These are phyloP conservation scores for Arthrobotrys megalospora DNA, from an alignment of 2,329 filamentous ascomycete genomes.

Conservation along the genomic window DNA sequence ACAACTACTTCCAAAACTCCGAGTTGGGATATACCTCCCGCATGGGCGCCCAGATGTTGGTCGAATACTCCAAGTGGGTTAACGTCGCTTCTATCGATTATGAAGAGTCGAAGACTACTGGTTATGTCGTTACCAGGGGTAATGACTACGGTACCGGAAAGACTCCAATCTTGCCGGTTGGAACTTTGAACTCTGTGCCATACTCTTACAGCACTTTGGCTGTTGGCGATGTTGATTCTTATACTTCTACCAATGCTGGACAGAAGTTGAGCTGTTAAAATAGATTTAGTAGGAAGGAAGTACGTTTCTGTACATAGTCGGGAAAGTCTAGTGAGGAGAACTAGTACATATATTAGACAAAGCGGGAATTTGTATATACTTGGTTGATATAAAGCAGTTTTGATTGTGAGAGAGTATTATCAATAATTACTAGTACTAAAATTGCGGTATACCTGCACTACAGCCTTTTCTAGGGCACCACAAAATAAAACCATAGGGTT, in stretches of 20 bases:
- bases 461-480: too few relatives aligned
- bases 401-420: too few relatives aligned
- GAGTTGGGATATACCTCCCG: constrained; percentile 74
- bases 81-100: constrained; percentile 50
- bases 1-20: constrained; percentile 70
- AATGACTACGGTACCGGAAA: constrained; percentile 70
- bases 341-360: too few relatives aligned
- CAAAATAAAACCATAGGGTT: too few relatives aligned
- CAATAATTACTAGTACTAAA: too few relatives aligned
- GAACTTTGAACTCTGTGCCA: constrained; percentile 71
- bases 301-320: constrained; percentile 4
- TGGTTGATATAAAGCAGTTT: too few relatives aligned
- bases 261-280: constrained; percentile 54
- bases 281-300: neutral
- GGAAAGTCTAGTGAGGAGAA: neutral
- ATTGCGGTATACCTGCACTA: too few relatives aligned
- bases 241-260: constrained; percentile 47
- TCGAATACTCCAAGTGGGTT: constrained; percentile 71
- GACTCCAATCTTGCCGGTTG: constrained; percentile 70
- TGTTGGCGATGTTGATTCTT: constrained; percentile 35
- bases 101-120: constrained; percentile 64
- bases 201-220: constrained; percentile 69
- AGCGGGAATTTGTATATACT: too few relatives aligned
- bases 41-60: constrained; percentile 72
- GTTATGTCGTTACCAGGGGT: constrained; percentile 69